Evolutionary conservation across 2,329 filamentous ascomycete species (phyloP).

Genomic region (Elsinoe australis): DNA sequence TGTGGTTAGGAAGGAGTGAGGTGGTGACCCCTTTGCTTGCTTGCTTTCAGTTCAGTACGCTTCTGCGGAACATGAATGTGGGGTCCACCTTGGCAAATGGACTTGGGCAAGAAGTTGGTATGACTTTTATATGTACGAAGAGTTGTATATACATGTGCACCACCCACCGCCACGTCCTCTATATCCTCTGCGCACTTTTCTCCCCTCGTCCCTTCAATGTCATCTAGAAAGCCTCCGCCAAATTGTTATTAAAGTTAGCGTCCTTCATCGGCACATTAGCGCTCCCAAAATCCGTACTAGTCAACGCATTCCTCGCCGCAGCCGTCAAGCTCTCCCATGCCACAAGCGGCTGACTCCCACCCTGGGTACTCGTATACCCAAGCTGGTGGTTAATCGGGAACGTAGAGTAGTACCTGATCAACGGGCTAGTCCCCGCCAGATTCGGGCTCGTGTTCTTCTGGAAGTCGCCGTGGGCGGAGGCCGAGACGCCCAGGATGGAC

Average conservation of each 20-base stretch:
- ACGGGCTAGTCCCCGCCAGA: slow-evolving; percentile 37
- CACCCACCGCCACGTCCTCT: neutral
- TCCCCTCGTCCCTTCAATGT: neutral
- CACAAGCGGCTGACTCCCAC: slow-evolving; percentile 41
- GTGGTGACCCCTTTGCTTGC: no score
- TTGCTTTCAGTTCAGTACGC: neutral
- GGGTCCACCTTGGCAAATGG: no score
- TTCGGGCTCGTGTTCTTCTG: slow-evolving; percentile 37
- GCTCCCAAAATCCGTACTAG: slow-evolving; percentile 40
- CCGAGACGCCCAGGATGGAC: slow-evolving; percentile 44
- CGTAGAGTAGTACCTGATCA: slow-evolving; percentile 44
- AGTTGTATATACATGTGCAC: slow-evolving; percentile 1
- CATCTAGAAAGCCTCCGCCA: slow-evolving; percentile 26
- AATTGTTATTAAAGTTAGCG: slow-evolving; percentile 39
- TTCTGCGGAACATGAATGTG: neutral
- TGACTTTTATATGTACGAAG: neutral
- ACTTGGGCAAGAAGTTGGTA: no score
- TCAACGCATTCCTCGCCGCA: slow-evolving; percentile 38
- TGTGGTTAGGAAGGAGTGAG: neutral
- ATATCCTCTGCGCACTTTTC: neutral
- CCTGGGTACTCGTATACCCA: slow-evolving; percentile 35
- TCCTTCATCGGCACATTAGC: slow-evolving; percentile 45
- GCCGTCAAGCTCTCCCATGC: slow-evolving; percentile 44
- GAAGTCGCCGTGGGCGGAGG: slow-evolving; percentile 46
- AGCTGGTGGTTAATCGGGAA: slow-evolving; percentile 45